Evolutionary conservation across 2,329 filamentous ascomycete genomes (phyloP).

Genomic region (Pestalotiopsis sp.): DNA sequence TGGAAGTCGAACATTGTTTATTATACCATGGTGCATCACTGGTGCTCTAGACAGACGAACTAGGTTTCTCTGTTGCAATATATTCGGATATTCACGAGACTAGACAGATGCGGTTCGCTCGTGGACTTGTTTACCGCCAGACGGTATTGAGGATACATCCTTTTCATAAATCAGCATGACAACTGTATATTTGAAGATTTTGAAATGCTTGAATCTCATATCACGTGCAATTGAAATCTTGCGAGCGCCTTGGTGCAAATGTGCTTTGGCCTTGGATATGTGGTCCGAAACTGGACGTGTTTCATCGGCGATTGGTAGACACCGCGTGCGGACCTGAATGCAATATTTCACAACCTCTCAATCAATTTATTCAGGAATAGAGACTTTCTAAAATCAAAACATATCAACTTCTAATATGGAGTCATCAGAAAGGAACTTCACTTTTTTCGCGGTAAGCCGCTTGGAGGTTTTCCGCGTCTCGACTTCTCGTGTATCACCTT

Average conservation of each 20-base stretch:
- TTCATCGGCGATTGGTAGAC: neutral
- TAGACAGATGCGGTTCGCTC: neutral
- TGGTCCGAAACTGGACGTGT: neutral
- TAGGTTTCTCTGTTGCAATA: neutral
- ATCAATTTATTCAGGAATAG: neutral
- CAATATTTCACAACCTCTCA: neutral
- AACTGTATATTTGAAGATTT: too few relatives aligned
- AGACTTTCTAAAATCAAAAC: neutral
- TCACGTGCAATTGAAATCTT: neutral
- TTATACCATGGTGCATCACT: neutral
- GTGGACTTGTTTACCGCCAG: neutral
- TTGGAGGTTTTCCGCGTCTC: neutral
- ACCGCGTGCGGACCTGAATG: neutral
- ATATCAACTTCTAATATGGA: neutral
- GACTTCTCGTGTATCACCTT: neutral
- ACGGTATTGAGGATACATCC: neutral
- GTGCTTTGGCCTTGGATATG: neutral
- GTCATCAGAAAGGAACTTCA: conserved; percentile 13
- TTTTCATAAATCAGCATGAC: neutral
- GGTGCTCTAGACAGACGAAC: neutral
- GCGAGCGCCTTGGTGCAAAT: neutral
- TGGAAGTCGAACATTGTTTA: neutral
- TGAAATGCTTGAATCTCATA: neutral
- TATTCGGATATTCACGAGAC: neutral
- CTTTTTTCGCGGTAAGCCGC: conserved; percentile 12